Evolutionary conservation across 768 basidiomycete species (phyloP), one percentile per base, ranked within the genome.

Genomic region (Ephemerocybe angulata): DNA sequence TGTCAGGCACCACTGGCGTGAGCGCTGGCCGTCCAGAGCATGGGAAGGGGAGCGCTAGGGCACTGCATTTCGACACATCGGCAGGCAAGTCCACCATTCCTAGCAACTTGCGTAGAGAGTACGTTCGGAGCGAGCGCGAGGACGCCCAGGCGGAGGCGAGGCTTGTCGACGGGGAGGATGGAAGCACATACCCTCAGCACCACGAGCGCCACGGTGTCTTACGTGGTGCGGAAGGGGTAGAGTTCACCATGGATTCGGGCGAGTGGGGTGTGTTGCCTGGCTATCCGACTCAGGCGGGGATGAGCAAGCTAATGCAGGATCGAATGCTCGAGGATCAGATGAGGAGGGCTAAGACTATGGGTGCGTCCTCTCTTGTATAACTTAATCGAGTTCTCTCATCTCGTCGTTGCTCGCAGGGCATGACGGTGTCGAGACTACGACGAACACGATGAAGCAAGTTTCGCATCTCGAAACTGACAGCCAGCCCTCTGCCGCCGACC

Each of bases 301-400:
- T 65, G 61, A 59, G 56, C 40, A 49, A 50, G 22, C 43, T 64
- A 28, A 54, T 67, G 13, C 40, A 54, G 8, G 62, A 65, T n/a
- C 42, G 66, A 12, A 57, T 67, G 38, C 56, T 51, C 13, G 63
- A 60, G 6, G 63, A 65, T 53, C 50, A 48, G 13, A 31, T 60
- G 15, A 38, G 60, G 4, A 58, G 57, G 8, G 53, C 50, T 15
- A 53, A 33, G 21, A 62, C 25, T 43, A 15, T 10, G 10, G 35
- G 50, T 42, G 17, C 50, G 50, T 35, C 8, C 28, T 29, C 15
- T 48, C 13, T 29, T 31, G 17, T 11, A 8, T 24, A 25, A 5
- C 21, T n/a, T 13, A 30, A 10, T 12, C 8, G 31, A 8, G 11
- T 5, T n/a, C 27, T 29, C 29, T 31, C 30, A 19, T 31, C 4